phyloP scores from a whole-genome alignment of 306 rosid species.

The Dryas octopetala region DNA sequence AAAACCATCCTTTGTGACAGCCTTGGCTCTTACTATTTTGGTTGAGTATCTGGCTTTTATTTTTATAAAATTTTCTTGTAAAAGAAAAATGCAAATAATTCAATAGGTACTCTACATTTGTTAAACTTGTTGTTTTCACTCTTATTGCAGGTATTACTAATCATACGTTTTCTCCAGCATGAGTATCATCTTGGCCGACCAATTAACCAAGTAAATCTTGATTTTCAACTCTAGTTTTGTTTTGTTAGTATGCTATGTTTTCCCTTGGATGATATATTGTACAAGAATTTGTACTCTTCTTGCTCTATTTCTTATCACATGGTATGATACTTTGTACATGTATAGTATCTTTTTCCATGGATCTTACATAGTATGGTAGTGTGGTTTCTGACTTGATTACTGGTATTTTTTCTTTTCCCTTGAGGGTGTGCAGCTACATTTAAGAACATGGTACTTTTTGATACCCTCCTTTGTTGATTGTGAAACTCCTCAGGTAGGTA shows the following conservation, averaged over 20 bases:
- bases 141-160: conserved; percentile 64
- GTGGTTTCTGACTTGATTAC: no score
- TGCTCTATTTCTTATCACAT: no score
- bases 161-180: conserved; percentile 92
- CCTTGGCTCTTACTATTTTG: conserved; percentile 3
- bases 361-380: no score
- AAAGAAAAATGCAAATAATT: conserved; percentile 3
- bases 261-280: background rate
- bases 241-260: background rate
- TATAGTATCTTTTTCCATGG: no score
- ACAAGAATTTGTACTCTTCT: background rate
- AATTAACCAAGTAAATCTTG: conserved; percentile 72
- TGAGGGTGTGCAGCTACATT: no score
- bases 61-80: background rate
- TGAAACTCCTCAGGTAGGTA: no score
- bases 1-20: no score
- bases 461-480: no score
- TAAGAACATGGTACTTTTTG: no score
- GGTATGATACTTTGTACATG: no score
- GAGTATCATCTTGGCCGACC: conserved; percentile 96
- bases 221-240: background rate
- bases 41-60: conserved; percentile 10
- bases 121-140: conserved; percentile 19
- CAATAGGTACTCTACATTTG: background rate
- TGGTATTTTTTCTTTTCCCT: no score